These are phyloP conservation scores for Aristolochia contorta DNA, from an alignment of 164 flowering plant genomes.

Conservation along the genomic window DNA sequence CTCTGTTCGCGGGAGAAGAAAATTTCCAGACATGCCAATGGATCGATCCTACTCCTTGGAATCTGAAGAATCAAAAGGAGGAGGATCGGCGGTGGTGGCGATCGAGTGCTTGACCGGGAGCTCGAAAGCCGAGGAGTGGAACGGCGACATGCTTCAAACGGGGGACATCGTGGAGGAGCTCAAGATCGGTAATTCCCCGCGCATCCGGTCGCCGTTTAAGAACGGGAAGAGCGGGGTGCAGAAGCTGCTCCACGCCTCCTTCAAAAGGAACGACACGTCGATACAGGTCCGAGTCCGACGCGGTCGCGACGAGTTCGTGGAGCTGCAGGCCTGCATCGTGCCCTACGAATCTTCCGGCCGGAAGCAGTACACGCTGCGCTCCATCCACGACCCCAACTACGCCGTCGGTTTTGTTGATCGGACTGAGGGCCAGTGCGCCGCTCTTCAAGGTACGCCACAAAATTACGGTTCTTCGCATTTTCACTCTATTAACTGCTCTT, in stretches of 20 bases:
- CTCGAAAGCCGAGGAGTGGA: conserved; percentile 90
- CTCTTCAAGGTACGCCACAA: conserved; percentile 61
- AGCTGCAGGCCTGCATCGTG: conserved; percentile 81
- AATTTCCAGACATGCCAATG: conserved; percentile 24
- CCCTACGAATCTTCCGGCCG: conserved; percentile 53
- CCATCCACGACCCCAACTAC: conserved; percentile 81
- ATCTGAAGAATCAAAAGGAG: conserved; percentile 1
- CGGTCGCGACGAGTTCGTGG: conserved; percentile 50
- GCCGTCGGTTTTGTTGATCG: conserved; percentile 78
- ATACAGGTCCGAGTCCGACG: conserved; percentile 71
- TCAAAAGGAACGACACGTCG: conserved; percentile 57
- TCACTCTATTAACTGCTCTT: not conserved
- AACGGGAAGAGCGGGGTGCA: conserved; percentile 66
- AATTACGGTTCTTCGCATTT: not conserved
- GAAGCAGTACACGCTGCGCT: conserved; percentile 63
- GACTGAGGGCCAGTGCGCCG: conserved; percentile 66
- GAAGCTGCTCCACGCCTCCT: conserved; percentile 57
- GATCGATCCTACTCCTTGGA: conserved; percentile 22
- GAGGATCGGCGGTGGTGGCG: conserved; percentile 49
- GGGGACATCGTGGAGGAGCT: conserved; percentile 89
- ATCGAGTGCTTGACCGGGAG: conserved; percentile 80
- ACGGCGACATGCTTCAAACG: conserved; percentile 74
- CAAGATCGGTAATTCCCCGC: conserved; percentile 33
- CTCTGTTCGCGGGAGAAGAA: too few relatives aligned
- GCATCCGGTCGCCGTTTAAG: conserved; percentile 49